These are phyloP conservation scores for Datisca glomerata DNA, from an alignment of 306 rosid genomes.

Conservation along the genomic window DNA sequence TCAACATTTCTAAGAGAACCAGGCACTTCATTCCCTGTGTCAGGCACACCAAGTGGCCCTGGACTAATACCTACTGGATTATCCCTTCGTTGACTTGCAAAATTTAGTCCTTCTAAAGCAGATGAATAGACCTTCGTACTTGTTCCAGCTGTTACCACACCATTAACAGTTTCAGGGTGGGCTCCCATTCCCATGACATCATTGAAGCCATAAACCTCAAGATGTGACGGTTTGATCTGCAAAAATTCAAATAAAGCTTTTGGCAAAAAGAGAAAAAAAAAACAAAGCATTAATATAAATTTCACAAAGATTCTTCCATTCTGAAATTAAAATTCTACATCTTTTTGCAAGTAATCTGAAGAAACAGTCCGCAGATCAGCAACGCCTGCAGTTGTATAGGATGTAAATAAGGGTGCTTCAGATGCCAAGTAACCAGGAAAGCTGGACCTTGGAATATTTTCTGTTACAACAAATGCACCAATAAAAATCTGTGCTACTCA, in stretches of 20 bases:
- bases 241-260: conserved; percentile 5
- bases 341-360: conserved; percentile 33
- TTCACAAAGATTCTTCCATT: background rate
- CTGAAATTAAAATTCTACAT: conserved; percentile 24
- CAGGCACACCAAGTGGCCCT: conserved; percentile 15
- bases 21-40: conserved; percentile 24
- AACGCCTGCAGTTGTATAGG: conserved; percentile 17
- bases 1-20: conserved; percentile 23
- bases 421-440: conserved; percentile 40
- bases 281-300: background rate
- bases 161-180: conserved; percentile 24
- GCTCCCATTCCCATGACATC: conserved; percentile 20
- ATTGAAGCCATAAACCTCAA: conserved; percentile 29
- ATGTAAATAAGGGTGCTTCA: conserved; percentile 25
- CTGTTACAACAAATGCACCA: conserved; percentile 17
- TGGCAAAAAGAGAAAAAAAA: too few species aligned
- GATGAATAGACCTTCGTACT: conserved; percentile 24
- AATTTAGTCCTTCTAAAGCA: conserved; percentile 20
- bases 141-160: conserved; percentile 12
- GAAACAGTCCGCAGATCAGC: conserved; percentile 22
- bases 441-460: conserved; percentile 23
- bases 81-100: conserved; percentile 22
- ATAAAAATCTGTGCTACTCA: too few species aligned
- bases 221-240: conserved; percentile 31
- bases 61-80: conserved; percentile 18